Conservation (phyloP, 2,329 filamentous ascomycete genomes). For the Alternaria arbusti region DNA sequence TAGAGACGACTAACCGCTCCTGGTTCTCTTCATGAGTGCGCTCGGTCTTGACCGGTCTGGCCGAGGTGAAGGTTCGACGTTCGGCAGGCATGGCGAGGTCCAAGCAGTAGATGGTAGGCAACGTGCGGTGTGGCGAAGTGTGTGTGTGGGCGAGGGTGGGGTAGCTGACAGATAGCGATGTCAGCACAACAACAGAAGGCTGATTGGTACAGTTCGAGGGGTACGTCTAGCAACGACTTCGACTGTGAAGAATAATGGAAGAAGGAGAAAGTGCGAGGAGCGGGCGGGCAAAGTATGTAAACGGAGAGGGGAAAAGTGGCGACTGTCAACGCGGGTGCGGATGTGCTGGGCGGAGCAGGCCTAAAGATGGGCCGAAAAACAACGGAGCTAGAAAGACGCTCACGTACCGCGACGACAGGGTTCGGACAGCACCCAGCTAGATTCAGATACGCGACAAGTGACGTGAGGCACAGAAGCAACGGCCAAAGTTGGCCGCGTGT, state of each 20-base stretch:
- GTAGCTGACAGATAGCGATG: constrained; percentile 5
- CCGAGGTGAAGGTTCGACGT: constrained; percentile 40
- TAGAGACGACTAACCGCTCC: constrained; percentile 60
- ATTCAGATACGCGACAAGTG: constrained; percentile 28
- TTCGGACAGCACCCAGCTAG: constrained; percentile 18
- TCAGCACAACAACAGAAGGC: constrained; percentile 3
- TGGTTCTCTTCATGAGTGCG: constrained; percentile 82
- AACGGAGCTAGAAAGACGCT: constrained; percentile 24
- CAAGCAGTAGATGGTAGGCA: background rate
- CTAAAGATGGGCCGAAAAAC: constrained; percentile 34
- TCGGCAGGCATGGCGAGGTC: constrained; percentile 49
- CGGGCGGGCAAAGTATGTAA: constrained; percentile 15
- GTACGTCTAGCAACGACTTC: constrained; percentile 30
- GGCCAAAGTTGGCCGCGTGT: constrained; percentile 9
- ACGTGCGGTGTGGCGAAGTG: constrained; percentile 12
- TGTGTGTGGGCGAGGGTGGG: constrained; percentile 19
- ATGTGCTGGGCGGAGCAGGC: constrained; percentile 28
- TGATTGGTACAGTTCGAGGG: constrained; percentile 14
- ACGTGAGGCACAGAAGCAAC: constrained; percentile 18
- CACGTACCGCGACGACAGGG: constrained; percentile 26
- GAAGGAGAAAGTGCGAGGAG: constrained; percentile 7
- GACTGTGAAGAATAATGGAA: constrained; percentile 19
- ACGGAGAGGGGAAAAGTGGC: constrained; percentile 34
- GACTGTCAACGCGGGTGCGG: constrained; percentile 25
- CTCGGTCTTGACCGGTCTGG: constrained; percentile 66